Conservation (phyloP, 345 rosid species). For the Citrus inodora region DNA sequence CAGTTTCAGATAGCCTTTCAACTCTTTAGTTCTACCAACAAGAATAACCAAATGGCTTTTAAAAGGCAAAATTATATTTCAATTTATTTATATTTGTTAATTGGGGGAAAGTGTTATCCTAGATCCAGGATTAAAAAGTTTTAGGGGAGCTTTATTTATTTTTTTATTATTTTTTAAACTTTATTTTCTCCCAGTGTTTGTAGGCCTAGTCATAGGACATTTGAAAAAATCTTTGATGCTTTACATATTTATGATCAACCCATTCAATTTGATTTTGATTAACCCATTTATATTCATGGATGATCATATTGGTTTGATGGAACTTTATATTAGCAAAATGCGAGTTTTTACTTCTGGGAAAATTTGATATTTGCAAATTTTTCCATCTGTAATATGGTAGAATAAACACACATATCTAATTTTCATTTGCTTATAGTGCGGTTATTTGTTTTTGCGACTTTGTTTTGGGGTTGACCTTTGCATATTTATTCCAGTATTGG, state of each 20-base stretch:
- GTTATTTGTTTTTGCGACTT: neutral
- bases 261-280: neutral
- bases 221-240: neutral
- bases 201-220: neutral
- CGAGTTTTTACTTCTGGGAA: neutral
- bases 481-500: neutral
- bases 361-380: neutral
- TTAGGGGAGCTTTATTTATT: neutral
- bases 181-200: neutral
- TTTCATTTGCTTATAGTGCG: too few species aligned
- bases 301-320: neutral
- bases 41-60: neutral
- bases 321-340: neutral
- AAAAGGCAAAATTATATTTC: slow-evolving; percentile 2
- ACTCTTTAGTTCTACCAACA: neutral
- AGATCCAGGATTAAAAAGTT: neutral
- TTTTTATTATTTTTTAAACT: neutral
- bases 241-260: neutral
- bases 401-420: neutral
- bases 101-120: neutral
- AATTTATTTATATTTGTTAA: neutral
- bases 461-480: neutral
- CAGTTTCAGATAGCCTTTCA: neutral
- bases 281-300: neutral
- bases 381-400: neutral